Evolutionary conservation across 2,329 filamentous ascomycete species (phyloP).

Genomic region (Colletotrichum gloeosporioides): DNA sequence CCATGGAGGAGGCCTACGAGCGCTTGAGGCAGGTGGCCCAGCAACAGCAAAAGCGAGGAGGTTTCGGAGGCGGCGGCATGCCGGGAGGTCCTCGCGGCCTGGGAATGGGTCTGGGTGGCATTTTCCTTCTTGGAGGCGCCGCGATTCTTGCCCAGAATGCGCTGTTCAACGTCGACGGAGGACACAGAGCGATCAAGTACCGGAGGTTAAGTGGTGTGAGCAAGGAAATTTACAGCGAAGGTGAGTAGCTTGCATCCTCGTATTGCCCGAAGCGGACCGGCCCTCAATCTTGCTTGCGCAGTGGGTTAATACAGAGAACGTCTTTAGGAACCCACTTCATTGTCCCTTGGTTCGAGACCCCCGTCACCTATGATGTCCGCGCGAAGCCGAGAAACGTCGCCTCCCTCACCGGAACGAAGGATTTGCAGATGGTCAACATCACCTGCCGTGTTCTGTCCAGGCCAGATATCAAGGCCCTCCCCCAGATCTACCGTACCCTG

Average conservation of each 20-base stretch:
- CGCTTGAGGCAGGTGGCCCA: conserved; percentile 55
- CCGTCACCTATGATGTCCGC: conserved; percentile 96
- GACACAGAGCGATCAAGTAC: conserved; percentile 99
- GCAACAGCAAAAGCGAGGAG: conserved; percentile 43
- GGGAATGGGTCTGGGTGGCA: conserved; percentile 44
- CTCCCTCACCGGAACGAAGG: conserved; percentile 97
- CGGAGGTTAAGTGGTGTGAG: conserved; percentile 89
- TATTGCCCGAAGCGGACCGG: not conserved
- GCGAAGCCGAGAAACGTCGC: conserved; percentile 96
- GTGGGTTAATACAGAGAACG: not conserved
- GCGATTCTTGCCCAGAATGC: conserved; percentile 62
- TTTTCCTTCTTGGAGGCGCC: conserved; percentile 53
- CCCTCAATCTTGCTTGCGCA: not conserved
- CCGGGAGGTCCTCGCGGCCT: conserved; percentile 42
- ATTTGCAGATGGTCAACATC: conserved; percentile 99
- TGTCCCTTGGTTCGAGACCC: conserved; percentile 97
- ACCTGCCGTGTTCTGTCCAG: conserved; percentile 98
- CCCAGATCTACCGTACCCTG: conserved; percentile 96
- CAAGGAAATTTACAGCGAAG: conserved; percentile 96
- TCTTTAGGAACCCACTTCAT: conserved; percentile 83
- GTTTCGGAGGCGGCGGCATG: conserved; percentile 43
- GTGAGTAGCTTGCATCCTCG: conserved; percentile 49
- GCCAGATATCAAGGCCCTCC: conserved; percentile 85
- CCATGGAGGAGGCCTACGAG: conserved; percentile 56
- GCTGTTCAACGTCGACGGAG: conserved; percentile 89